phyloP scores from a whole-genome alignment of 495 filamentous ascomycete genomes.

The Annulohypoxylon maeteangense region DNA sequence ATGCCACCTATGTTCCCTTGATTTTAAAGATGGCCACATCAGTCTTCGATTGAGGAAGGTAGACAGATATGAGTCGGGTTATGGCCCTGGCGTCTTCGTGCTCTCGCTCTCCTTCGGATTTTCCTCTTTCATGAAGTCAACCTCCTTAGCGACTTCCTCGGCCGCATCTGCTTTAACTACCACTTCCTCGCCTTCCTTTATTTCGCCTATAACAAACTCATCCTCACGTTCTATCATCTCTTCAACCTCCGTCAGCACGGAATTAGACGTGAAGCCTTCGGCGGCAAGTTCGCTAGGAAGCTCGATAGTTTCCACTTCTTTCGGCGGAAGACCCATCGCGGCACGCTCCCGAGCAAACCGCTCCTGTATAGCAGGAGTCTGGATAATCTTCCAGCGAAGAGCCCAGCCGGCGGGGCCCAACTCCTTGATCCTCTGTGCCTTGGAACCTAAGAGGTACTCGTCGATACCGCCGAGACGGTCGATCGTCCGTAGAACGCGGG shows the following conservation, averaged over 20 bases:
- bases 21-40: too few species aligned
- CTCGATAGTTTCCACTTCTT: slow-evolving; percentile 11
- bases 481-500: slow-evolving; percentile 83
- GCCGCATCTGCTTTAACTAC: slow-evolving; percentile 43
- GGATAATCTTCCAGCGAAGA: slow-evolving; percentile 86
- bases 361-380: slow-evolving; percentile 69
- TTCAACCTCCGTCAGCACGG: slow-evolving; percentile 53
- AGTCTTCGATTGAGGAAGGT: too few species aligned
- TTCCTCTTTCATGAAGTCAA: slow-evolving; percentile 22
- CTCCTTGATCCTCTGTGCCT: slow-evolving; percentile 77
- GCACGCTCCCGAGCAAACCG: slow-evolving; percentile 67
- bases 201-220: slow-evolving; percentile 56
- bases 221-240: slow-evolving; percentile 51
- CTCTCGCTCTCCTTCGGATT: neutral
- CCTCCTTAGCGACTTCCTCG: slow-evolving; percentile 26
- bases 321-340: slow-evolving; percentile 50
- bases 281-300: slow-evolving; percentile 57
- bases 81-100: slow-evolving; percentile 6
- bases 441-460: slow-evolving; percentile 84
- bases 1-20: slow-evolving; percentile 9
- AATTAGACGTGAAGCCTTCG: slow-evolving; percentile 37
- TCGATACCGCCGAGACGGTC: slow-evolving; percentile 89
- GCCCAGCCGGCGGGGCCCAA: slow-evolving; percentile 89
- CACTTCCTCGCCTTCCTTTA: slow-evolving; percentile 37
- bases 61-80: neutral